Evolutionary conservation across 208 protist genomes (phyloP).

Genomic region (Perkinsela sp.): DNA sequence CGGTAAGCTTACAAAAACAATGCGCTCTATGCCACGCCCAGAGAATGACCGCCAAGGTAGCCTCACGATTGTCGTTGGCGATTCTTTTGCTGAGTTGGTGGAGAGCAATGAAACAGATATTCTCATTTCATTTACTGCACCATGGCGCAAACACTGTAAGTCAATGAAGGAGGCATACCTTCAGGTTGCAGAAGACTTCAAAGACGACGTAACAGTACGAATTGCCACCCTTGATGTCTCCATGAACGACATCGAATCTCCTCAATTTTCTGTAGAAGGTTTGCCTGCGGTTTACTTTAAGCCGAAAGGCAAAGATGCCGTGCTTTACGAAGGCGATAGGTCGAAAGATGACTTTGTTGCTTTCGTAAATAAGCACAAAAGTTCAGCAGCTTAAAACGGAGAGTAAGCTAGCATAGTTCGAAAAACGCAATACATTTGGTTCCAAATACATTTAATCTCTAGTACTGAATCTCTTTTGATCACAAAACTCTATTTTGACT

Average conservation of each 20-base stretch:
- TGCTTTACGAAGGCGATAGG: constrained; percentile 2
- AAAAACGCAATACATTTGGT: no score
- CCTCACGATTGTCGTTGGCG: constrained; percentile 10
- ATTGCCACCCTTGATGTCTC: constrained; percentile 21
- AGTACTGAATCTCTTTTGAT: no score
- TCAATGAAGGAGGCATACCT: constrained; percentile 4
- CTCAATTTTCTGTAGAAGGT: constrained; percentile 4
- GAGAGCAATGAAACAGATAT: constrained; percentile 11
- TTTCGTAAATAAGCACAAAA: neutral
- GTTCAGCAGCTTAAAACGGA: neutral
- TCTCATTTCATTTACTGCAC: constrained; percentile 19
- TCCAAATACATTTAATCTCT: no score
- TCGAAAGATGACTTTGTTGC: neutral
- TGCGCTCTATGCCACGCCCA: constrained; percentile 10
- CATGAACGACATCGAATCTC: constrained; percentile 11
- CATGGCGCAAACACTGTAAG: constrained; percentile 32
- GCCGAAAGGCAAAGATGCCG: constrained; percentile 6
- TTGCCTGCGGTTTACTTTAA: constrained; percentile 21
- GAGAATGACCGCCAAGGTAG: constrained; percentile 4
- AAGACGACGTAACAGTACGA: constrained; percentile 10
- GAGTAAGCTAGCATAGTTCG: no score
- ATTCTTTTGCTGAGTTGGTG: constrained; percentile 10
- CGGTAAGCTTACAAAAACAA: constrained; percentile 4
- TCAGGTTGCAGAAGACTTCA: constrained; percentile 10
- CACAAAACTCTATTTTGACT: no score